Evolutionary conservation across 768 basidiomycete genomes (phyloP).

Genomic region (Lentinus tigrinus): DNA sequence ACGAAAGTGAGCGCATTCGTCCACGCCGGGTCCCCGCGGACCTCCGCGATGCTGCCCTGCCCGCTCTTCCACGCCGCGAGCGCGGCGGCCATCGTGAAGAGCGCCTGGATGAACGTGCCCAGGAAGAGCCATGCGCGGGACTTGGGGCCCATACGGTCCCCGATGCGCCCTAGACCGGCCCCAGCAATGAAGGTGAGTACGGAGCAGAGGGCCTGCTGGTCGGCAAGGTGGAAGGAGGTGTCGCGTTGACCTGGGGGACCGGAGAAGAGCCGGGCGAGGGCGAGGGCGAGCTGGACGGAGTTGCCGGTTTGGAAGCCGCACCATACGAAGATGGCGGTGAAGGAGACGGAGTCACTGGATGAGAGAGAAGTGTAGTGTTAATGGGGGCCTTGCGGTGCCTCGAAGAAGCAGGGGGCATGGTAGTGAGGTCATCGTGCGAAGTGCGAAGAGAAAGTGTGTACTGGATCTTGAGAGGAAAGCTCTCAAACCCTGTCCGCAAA

Average conservation of each 20-base stretch:
- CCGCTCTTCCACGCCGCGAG: conserved; percentile 71
- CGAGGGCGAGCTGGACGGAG: conserved; percentile 72
- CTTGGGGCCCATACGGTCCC: conserved; percentile 73
- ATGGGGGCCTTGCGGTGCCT: neutral
- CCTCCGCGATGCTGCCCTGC: conserved; percentile 49
- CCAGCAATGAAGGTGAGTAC: conserved; percentile 75
- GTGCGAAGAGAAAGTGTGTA: too few species aligned
- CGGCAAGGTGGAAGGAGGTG: conserved; percentile 69
- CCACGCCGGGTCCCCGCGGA: conserved; percentile 70
- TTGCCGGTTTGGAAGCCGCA: conserved; percentile 86
- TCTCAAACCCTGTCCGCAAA: too few species aligned
- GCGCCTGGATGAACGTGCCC: conserved; percentile 71
- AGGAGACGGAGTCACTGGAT: conserved; percentile 69
- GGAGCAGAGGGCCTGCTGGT: conserved; percentile 83
- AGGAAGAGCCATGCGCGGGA: conserved; percentile 72
- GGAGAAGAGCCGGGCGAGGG: conserved; percentile 79
- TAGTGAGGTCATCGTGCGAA: too few species aligned
- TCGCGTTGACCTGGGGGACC: conserved; percentile 45
- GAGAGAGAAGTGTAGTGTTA: neutral
- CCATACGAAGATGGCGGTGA: conserved; percentile 82
- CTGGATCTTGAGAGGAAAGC: too few species aligned
- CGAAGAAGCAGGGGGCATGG: neutral
- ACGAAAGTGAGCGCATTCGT: conserved; percentile 63
- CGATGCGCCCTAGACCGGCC: conserved; percentile 74
- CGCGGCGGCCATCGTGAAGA: conserved; percentile 74